phyloP scores from a whole-genome alignment of 176 grass and related monocot genomes.

The Melocanna baccifera region DNA sequence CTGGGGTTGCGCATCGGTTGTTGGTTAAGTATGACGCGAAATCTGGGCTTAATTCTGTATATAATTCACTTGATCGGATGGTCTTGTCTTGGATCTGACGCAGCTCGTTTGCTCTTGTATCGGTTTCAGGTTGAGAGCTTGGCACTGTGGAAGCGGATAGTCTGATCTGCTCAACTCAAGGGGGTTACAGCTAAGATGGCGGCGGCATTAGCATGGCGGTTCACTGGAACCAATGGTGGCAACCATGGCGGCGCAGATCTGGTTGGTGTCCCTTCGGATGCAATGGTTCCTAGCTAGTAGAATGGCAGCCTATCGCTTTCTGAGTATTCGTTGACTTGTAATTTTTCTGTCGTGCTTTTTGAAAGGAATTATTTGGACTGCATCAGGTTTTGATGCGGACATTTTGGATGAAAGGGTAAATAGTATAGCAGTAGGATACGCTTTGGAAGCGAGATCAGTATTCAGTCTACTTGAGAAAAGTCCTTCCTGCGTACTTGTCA shows the following conservation, averaged over 20 bases:
- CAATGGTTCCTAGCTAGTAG: conserved; percentile 22
- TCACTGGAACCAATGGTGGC: conserved; percentile 67
- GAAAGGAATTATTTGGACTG: background rate
- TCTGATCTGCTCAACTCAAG: conserved; percentile 28
- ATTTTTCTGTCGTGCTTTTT: conserved; percentile 2
- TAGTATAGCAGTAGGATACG: conserved; percentile 6
- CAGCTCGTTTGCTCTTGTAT: background rate
- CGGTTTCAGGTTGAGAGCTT: conserved; percentile 49
- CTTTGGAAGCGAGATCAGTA: conserved; percentile 19
- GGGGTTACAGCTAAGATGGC: conserved; percentile 54
- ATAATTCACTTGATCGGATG: background rate
- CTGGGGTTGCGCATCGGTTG: background rate
- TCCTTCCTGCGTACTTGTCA: background rate
- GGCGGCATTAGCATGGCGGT: conserved; percentile 76
- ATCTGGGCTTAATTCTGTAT: background rate
- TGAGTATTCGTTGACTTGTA: background rate
- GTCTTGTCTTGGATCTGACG: conserved; percentile 34
- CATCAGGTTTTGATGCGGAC: background rate
- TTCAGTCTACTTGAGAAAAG: background rate
- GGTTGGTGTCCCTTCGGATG: conserved; percentile 43
- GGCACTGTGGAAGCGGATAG: conserved; percentile 16
- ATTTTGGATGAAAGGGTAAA: conserved; percentile 17
- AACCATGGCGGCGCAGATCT: conserved; percentile 74
- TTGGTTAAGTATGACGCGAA: background rate
- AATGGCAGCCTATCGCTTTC: conserved; percentile 15